Conservation (phyloP, 1,284 basidiomycete genomes). For the Naganishia cerealis region DNA sequence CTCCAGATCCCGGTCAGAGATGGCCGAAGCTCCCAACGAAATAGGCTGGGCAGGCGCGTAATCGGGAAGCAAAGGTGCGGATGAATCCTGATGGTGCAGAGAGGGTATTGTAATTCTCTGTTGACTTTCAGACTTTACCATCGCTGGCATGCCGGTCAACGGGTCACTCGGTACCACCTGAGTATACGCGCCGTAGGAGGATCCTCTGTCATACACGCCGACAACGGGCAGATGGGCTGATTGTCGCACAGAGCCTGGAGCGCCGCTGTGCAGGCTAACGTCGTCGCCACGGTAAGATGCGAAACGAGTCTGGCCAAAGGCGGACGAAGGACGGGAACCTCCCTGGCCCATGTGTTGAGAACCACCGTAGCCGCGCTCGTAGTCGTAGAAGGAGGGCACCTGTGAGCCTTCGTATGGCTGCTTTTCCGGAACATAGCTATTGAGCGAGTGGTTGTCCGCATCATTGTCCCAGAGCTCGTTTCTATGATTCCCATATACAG, state of each 20-base stretch:
- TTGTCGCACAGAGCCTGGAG: slow-evolving; percentile 5
- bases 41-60: slow-evolving; percentile 24
- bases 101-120: slow-evolving; percentile 2
- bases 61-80: slow-evolving; percentile 16
- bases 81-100: slow-evolving; percentile 18
- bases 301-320: slow-evolving; percentile 18
- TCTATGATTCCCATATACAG: slow-evolving; percentile 58
- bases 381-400: slow-evolving; percentile 69
- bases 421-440: slow-evolving; percentile 74
- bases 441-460: slow-evolving; percentile 78
- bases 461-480: slow-evolving; percentile 97
- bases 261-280: not conserved
- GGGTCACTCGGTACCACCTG: slow-evolving; percentile 15
- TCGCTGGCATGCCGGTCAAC: slow-evolving; percentile 10
- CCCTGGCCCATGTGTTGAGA: slow-evolving; percentile 20
- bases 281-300: slow-evolving; percentile 18
- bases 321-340: slow-evolving; percentile 17
- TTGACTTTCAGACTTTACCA: slow-evolving; percentile 27
- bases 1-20: slow-evolving; percentile 68
- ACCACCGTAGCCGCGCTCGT: slow-evolving; percentile 63
- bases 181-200: slow-evolving; percentile 23
- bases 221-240: slow-evolving; percentile 19
- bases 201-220: slow-evolving; percentile 23
- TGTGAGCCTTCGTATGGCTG: slow-evolving; percentile 52
- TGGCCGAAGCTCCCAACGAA: slow-evolving; percentile 21